Base-by-base conservation (phyloP, 1,139 yeast species). In the Kodamaea ohmeri region DNA sequence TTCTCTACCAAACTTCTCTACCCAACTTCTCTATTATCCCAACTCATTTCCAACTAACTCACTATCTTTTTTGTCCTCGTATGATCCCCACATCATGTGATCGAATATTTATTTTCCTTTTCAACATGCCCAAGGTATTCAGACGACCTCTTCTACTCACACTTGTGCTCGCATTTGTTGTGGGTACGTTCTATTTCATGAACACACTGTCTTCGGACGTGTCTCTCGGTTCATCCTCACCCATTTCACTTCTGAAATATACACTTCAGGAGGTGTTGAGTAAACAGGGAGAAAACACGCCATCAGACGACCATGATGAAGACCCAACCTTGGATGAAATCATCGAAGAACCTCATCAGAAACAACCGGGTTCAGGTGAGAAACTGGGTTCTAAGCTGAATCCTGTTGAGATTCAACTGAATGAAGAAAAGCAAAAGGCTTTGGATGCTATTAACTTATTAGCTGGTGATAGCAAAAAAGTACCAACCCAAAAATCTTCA, bases 141-240 rank as follows among this genome's bases (percentile, higher is more conserved):
- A 53, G 60, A 37, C 59, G 53, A 42, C 65, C 67, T 2, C 39
- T 59, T 24, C 41, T 56, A 14, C 47, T 60, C 13, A 49, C 66
- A 7, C 44, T 61, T 31, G 43, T 53, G 25, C 47, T 62, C 17
- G 24, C 58, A 14, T 50, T 50, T 26, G 48, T 63, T 31, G 44
- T 58, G 12, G 43, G 63, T 20, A 43, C 59, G 25, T 45, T 63
- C 31, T 58, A 55, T 39, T 63, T 55, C 42, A 54, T 63, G 63
- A 48, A 60, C 18, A 43, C 55, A 11, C 40, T 48, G 24, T 39
- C 60, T 2, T 29, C 45, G 11, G 53, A 52, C 17, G 36, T 42
- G 13, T 51, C 62, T 2, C 48, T 63, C 22, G 66, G 65, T 4
- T 36, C 40, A 2, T 36, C 52, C 3, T 40, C 56, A 2, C 69